Percentiles rank a stretch among this genome's conserved stretches.
phyloP scores from a whole-genome alignment of 768 basidiomycete genomes.

The Suillus placidus region DNA sequence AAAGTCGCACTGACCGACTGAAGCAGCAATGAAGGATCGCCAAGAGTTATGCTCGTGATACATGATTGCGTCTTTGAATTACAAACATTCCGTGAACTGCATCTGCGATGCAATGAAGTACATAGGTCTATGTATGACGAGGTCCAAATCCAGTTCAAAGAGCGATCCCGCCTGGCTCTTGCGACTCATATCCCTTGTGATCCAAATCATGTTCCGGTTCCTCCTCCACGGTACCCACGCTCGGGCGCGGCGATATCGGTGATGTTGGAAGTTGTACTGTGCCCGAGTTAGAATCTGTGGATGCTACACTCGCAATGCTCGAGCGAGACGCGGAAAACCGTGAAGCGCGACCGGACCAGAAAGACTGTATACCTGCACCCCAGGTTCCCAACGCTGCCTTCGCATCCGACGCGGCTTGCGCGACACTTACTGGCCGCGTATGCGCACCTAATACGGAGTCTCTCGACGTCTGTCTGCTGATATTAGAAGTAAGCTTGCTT shows the following conservation, averaged over 20 bases:
- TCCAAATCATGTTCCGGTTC: conserved; percentile 23
- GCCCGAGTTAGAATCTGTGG: conserved; percentile 28
- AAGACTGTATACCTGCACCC: conserved; percentile 51
- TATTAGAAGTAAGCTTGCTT: conserved; percentile 18
- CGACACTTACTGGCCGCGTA: conserved; percentile 28
- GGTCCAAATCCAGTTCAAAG: conserved; percentile 22
- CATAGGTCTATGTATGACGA: not conserved
- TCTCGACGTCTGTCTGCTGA: conserved; percentile 26
- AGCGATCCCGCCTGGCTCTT: conserved; percentile 33
- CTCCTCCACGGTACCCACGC: conserved; percentile 31
- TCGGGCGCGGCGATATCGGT: conserved; percentile 19
- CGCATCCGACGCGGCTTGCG: conserved; percentile 37
- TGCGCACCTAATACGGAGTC: conserved; percentile 25
- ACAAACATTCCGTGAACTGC: conserved; percentile 10
- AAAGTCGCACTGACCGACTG: not conserved
- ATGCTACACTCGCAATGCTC: conserved; percentile 27
- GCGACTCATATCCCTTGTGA: conserved; percentile 17
- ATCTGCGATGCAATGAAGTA: conserved; percentile 6
- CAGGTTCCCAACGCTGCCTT: conserved; percentile 41
- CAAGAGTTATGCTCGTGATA: not conserved
- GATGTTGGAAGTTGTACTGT: conserved; percentile 9
- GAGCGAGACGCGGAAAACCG: conserved; percentile 41
- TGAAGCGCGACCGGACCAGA: conserved; percentile 44
- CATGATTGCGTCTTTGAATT: not conserved
- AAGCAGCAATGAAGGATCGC: not conserved